Percentiles rank a stretch among this genome's conserved stretches.
Evolutionary conservation across 169 alveolate genomes (phyloP).

Genomic region (Perkinsus marinus): DNA sequence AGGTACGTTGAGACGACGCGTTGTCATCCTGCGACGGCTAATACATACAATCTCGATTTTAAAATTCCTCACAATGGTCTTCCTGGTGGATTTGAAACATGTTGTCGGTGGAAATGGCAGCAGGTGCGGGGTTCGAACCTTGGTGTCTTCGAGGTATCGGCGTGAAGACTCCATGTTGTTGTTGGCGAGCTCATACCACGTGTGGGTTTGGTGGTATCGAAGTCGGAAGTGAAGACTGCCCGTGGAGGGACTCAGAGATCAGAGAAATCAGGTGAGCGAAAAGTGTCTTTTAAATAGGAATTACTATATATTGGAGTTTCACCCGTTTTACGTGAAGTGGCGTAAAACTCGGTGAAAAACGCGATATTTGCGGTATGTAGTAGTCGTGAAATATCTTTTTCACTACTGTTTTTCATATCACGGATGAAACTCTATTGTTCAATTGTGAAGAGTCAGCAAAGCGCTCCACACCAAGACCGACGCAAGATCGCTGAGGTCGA

Average conservation of each 20-base stretch:
- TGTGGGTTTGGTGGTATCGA: neutral
- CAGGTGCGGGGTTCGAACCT: neutral
- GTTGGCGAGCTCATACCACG: neutral
- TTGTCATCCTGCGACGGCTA: neutral
- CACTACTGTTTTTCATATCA: too few species aligned
- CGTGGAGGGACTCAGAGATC: slow-evolving; percentile 31
- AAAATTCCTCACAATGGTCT: neutral
- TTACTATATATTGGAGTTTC: too few species aligned
- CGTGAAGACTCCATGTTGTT: neutral
- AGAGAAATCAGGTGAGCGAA: neutral
- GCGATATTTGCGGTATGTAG: too few species aligned
- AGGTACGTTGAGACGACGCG: neutral
- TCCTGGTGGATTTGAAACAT: neutral
- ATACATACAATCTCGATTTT: neutral
- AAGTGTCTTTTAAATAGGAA: neutral
- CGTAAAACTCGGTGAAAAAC: too few species aligned
- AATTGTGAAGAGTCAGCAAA: too few species aligned
- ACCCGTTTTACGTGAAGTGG: too few species aligned
- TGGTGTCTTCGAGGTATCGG: neutral
- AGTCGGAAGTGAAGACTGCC: slow-evolving; percentile 8
- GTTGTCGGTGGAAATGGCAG: neutral
- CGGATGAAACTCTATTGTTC: too few species aligned
- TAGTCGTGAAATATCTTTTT: too few species aligned
- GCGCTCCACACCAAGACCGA: too few species aligned
- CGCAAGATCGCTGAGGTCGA: too few species aligned